Conservation (phyloP, 306 rosid genomes). For the Citrullus amarus region DNA sequence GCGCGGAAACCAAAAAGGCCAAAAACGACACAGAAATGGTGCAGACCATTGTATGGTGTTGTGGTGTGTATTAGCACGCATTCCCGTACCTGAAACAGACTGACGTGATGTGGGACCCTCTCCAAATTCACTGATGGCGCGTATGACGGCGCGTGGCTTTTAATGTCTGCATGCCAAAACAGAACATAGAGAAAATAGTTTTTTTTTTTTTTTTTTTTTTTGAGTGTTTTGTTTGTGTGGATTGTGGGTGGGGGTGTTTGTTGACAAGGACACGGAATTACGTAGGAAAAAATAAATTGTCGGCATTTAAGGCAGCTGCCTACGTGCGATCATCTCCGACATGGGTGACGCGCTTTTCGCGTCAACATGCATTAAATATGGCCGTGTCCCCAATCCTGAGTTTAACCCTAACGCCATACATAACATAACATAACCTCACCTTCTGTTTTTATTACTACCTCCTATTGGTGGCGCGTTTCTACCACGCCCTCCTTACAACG, state of each 20-base stretch:
- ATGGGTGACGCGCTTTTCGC: conserved; percentile 33
- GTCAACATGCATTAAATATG: conserved; percentile 30
- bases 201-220: no score
- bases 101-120: conserved; percentile 27
- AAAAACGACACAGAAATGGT: conserved; percentile 18
- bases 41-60: conserved; percentile 17
- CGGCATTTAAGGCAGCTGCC: conserved; percentile 52
- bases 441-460: no score
- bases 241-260: neutral
- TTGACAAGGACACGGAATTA: conserved; percentile 26
- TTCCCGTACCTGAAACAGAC: conserved; percentile 37
- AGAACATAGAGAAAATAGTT: neutral
- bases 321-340: conserved; percentile 50
- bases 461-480: neutral
- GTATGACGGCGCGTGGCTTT: conserved; percentile 28
- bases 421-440: neutral
- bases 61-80: conserved; percentile 30
- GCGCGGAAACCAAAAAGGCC: conserved; percentile 11
- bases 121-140: conserved; percentile 15
- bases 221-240: neutral
- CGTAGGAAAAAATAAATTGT: conserved; percentile 36
- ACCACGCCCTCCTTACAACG: neutral
- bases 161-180: neutral
- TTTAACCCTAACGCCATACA: neutral
- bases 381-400: conserved; percentile 5